Evolutionary conservation across 768 basidiomycete species (phyloP), one percentile per base, ranked within the genome.

Genomic region (Boletellus ananas): DNA sequence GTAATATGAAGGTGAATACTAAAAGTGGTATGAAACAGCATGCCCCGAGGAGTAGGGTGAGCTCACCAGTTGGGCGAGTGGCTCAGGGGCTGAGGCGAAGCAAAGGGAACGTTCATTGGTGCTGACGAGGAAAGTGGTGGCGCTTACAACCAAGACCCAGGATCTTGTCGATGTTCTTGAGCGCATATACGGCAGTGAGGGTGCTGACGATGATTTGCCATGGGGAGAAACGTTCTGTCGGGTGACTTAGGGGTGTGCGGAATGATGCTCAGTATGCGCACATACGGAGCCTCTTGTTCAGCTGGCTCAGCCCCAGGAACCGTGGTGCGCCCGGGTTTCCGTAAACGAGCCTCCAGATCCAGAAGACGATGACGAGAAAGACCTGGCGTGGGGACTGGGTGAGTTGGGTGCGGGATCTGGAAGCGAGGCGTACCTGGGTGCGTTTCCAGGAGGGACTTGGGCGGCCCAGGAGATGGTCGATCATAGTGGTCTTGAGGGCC

Each of bases 1-100:
- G 71, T 94, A 95, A 69, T 94, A 96, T 2, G 90, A 87, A 1
- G 90, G 80, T 3, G 92, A 89, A 64, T 96, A 95, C 92, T 94
- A 55, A 11, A 44, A 41, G 13, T 10, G 29, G 29, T 9, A 29
- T 29, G 29, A 29, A 11, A 11, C 29, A 1, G 29, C 29, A 3
- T 29, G 4, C 29, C 29, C 29, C 29, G 29, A 11, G 45, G 44
- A 6, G 51, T 43, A 46, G 54, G 43, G 23, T 37, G 12, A 12
- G 74, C 85, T 64, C 54, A 94, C 93, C 50, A 98, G 77, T 56
- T 84, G 79, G 16, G 94, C 90, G 13, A 95, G 74, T 1, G 95
- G 95, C 70, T 98, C 95, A 31, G 95, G 95, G 18, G 94, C 93
- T 91, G 65, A 25, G 47, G 50, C 50, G 44, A 55, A 44, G 43